Percentiles rank a stretch among this genome's conserved stretches.
Evolutionary conservation across 2,329 filamentous ascomycete species (phyloP).

Genomic region (Ascochyta pisi): DNA sequence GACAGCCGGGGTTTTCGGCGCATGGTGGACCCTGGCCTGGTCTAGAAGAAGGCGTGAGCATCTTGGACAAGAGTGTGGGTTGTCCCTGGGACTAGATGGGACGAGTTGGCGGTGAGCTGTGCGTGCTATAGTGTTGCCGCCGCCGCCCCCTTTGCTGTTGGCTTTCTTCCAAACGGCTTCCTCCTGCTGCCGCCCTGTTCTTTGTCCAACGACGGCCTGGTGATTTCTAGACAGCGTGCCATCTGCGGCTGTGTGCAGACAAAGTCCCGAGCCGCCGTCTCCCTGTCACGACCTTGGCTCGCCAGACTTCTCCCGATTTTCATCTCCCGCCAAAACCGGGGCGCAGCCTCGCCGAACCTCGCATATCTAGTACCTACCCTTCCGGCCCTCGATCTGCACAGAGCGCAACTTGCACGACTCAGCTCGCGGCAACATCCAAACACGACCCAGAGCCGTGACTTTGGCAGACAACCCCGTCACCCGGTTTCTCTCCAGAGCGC

Average conservation of each 20-base stretch:
- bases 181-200: slow-evolving; percentile 3
- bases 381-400: background rate
- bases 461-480: slow-evolving; percentile 20
- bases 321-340: slow-evolving; percentile 17
- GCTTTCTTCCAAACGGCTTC: slow-evolving; percentile 37
- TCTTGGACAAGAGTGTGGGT: slow-evolving; percentile 9
- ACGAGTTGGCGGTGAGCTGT: slow-evolving; percentile 19
- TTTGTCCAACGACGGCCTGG: slow-evolving; percentile 3
- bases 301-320: background rate
- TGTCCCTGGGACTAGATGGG: slow-evolving; percentile 11
- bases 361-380: background rate
- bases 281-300: slow-evolving; percentile 9
- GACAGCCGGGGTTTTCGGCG: slow-evolving; percentile 1
- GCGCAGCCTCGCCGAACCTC: slow-evolving; percentile 15
- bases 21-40: slow-evolving; percentile 18
- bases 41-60: slow-evolving; percentile 14
- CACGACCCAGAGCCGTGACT: slow-evolving; percentile 7
- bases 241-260: slow-evolving; percentile 10
- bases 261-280: background rate
- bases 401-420: slow-evolving; percentile 1
- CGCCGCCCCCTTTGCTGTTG: slow-evolving; percentile 22
- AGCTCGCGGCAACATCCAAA: background rate
- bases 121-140: slow-evolving; percentile 3
- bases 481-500: slow-evolving; percentile 21
- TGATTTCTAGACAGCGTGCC: background rate